A percentile compares a stretch with the other conserved stretches of the same genome.
phyloP scores from a whole-genome alignment of 2,329 filamentous ascomycete genomes.

The Alternaria conjuncta region DNA sequence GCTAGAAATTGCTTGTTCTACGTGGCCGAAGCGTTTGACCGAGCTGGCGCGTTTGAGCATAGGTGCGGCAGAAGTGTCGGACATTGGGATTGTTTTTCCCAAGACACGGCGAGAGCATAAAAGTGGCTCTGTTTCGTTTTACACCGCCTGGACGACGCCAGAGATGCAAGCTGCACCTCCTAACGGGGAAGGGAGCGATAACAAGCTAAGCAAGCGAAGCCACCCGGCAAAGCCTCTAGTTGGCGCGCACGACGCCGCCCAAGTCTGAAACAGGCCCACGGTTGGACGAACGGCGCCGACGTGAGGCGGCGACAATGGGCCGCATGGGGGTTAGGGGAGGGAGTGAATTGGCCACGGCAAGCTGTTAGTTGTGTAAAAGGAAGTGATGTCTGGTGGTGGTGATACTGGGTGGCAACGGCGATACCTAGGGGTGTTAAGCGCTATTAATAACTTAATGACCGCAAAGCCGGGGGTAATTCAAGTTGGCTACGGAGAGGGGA shows the following conservation, averaged over 20 bases:
- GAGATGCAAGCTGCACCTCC: not conserved
- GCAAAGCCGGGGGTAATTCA: slow-evolving; percentile 1
- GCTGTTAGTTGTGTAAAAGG: slow-evolving; percentile 8
- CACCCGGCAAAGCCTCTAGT: slow-evolving; percentile 19
- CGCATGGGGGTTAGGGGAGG: not conserved
- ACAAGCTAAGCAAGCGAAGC: slow-evolving; percentile 11
- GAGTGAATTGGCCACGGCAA: slow-evolving; percentile 20
- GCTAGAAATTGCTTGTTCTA: not conserved
- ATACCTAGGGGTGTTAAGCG: not conserved
- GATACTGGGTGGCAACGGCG: slow-evolving; percentile 6
- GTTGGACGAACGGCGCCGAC: slow-evolving; percentile 24
- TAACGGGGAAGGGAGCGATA: slow-evolving; percentile 5
- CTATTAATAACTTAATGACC: slow-evolving; percentile 13
- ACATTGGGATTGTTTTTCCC: not conserved
- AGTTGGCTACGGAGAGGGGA: not conserved
- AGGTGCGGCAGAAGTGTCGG: not conserved
- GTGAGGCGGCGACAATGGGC: slow-evolving; percentile 11
- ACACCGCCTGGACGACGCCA: slow-evolving; percentile 4
- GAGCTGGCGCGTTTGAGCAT: not conserved
- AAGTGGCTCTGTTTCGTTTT: slow-evolving; percentile 2
- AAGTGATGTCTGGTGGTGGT: not conserved
- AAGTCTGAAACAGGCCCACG: slow-evolving; percentile 19
- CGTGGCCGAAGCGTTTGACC: not conserved
- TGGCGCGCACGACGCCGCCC: slow-evolving; percentile 17
- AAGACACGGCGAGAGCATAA: not conserved